phyloP scores from a whole-genome alignment of 208 protist species.

The Trichomonas vaginalis region DNA sequence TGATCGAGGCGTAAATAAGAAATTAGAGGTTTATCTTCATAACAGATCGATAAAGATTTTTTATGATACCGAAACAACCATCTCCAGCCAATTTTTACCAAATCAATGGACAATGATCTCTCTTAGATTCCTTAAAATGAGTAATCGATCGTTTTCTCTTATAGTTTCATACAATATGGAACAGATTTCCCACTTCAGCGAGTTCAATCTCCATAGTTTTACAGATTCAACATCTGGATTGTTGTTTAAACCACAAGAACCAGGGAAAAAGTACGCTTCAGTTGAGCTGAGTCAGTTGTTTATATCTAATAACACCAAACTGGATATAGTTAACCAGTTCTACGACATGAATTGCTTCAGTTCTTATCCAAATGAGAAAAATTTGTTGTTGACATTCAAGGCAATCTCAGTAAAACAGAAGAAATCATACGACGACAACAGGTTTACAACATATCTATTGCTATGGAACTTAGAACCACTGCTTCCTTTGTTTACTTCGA shows the following conservation, averaged over 20 bases:
- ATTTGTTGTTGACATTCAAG: neutral
- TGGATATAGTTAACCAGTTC: neutral
- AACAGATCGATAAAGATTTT: neutral
- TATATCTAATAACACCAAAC: neutral
- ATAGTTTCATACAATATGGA: neutral
- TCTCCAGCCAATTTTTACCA: neutral
- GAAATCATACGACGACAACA: neutral
- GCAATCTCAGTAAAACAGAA: neutral
- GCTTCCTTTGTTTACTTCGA: neutral
- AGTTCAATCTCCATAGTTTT: neutral
- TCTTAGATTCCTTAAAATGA: neutral
- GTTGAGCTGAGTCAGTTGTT: neutral
- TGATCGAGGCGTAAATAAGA: neutral
- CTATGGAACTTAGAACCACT: neutral
- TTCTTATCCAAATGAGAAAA: neutral
- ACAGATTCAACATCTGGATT: neutral
- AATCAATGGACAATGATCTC: neutral
- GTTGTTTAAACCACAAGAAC: neutral
- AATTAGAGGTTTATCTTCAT: neutral
- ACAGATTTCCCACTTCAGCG: neutral
- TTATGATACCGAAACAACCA: neutral
- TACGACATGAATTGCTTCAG: neutral
- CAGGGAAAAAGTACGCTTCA: neutral
- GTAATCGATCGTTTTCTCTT: neutral
- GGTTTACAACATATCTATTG: neutral